Evolutionary conservation across 768 basidiomycete species (phyloP).

Genomic region (Asterophora parasitica): DNA sequence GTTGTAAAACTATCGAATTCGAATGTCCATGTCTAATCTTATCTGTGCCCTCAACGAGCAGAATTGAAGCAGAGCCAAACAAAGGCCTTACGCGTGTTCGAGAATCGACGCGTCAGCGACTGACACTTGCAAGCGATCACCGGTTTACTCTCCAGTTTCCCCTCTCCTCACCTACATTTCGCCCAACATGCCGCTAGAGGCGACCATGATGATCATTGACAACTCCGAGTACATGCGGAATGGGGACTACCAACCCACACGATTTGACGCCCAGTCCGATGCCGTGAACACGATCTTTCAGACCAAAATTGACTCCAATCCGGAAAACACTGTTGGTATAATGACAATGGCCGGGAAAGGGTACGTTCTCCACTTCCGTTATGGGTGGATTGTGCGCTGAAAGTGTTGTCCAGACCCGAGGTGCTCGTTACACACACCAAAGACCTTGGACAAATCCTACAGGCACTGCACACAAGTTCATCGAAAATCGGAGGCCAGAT

Average conservation of each 20-base stretch:
- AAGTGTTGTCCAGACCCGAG: conserved; percentile 62
- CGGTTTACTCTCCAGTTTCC: conserved; percentile 4
- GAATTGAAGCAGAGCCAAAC: conserved; percentile 11
- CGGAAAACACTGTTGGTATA: conserved; percentile 94
- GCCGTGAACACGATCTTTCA: conserved; percentile 87
- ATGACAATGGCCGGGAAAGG: conserved; percentile 99
- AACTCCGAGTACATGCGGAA: conserved; percentile 98
- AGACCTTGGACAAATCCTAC: conserved; percentile 88
- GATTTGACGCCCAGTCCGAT: conserved; percentile 89
- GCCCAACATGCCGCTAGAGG: conserved; percentile 87
- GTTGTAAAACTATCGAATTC: background rate
- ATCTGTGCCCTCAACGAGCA: conserved; percentile 7
- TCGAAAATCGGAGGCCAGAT: conserved; percentile 73
- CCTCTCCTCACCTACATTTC: conserved; percentile 9
- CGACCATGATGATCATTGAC: conserved; percentile 96
- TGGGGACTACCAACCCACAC: conserved; percentile 82
- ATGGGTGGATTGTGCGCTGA: background rate
- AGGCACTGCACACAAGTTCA: conserved; percentile 68
- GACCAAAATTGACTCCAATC: conserved; percentile 92
- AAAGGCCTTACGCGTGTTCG: conserved; percentile 21
- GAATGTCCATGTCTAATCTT: conserved; percentile 2
- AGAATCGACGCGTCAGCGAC: conserved; percentile 26
- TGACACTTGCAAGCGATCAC: conserved; percentile 2
- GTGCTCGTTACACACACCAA: conserved; percentile 95
- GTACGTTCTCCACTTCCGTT: conserved; percentile 38